These are phyloP conservation scores for Daedaleopsis nitida DNA, from an alignment of 768 basidiomycete species.

Conservation along the genomic window DNA sequence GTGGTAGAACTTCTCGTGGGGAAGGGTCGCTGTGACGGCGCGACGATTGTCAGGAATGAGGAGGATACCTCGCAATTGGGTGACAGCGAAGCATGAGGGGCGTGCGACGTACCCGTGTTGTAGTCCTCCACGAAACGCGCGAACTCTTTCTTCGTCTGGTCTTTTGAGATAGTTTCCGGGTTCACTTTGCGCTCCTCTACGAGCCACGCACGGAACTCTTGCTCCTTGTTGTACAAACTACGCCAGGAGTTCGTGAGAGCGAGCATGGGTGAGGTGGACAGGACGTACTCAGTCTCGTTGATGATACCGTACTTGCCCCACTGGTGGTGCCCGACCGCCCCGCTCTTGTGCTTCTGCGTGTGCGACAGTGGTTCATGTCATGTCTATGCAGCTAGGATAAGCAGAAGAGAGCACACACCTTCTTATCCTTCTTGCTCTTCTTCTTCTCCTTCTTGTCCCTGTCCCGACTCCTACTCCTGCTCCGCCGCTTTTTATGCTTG, in stretches of 20 bases:
- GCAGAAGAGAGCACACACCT: conserved; percentile 39
- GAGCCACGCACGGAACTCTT: conserved; percentile 91
- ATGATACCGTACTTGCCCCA: conserved; percentile 95
- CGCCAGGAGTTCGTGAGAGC: neutral
- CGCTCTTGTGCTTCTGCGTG: conserved; percentile 58
- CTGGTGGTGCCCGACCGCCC: conserved; percentile 55
- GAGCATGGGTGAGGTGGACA: neutral
- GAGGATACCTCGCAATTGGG: neutral
- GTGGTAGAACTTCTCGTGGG: conserved; percentile 94
- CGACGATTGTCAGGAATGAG: neutral
- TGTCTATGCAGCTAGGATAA: neutral
- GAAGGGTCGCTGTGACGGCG: conserved; percentile 68
- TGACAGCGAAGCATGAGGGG: neutral
- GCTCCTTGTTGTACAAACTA: conserved; percentile 80
- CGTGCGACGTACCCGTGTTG: conserved; percentile 62
- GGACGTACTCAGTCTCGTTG: conserved; percentile 76
- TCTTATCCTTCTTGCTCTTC: conserved; percentile 72
- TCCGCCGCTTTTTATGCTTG: conserved; percentile 44
- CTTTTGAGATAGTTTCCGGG: conserved; percentile 85
- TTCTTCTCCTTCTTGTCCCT: conserved; percentile 52
- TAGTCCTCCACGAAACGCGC: conserved; percentile 79
- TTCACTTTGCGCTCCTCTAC: conserved; percentile 92
- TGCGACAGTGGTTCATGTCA: neutral
- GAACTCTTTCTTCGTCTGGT: conserved; percentile 86
- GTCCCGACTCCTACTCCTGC: conserved; percentile 42